Percentiles rank a stretch among this genome's conserved stretches.
These are phyloP conservation scores for Botrytis squamosa DNA, from an alignment of 2,329 filamentous ascomycete genomes.

Conservation along the genomic window DNA sequence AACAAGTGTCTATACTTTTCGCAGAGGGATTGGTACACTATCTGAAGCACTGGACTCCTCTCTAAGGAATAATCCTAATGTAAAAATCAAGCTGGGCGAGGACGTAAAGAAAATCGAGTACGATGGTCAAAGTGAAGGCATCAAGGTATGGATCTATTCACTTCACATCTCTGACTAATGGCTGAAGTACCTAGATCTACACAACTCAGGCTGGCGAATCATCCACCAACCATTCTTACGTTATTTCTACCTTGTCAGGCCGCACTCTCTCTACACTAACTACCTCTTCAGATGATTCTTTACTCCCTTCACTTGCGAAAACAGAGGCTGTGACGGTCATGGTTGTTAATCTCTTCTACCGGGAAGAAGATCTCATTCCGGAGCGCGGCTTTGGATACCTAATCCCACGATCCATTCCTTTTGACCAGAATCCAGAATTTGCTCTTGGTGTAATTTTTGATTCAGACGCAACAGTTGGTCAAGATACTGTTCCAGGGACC, in stretches of 20 bases:
- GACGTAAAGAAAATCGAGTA: constrained; percentile 50
- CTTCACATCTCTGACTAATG: background rate
- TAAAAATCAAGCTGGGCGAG: constrained; percentile 54
- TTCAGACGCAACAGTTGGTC: constrained; percentile 50
- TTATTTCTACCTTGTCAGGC: constrained; percentile 59
- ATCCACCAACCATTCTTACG: constrained; percentile 50
- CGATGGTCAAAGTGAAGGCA: constrained; percentile 39
- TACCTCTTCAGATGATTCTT: constrained; percentile 18
- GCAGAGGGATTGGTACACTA: constrained; percentile 62
- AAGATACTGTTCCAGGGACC: constrained; percentile 62
- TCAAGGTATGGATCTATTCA: constrained; percentile 44
- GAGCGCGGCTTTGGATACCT: constrained; percentile 86
- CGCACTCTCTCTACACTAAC: constrained; percentile 29
- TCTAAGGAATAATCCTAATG: constrained; percentile 54
- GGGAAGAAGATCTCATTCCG: constrained; percentile 57
- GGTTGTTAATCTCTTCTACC: constrained; percentile 88
- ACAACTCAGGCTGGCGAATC: constrained; percentile 27
- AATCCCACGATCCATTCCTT: constrained; percentile 71
- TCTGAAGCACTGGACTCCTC: constrained; percentile 52
- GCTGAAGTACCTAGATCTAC: constrained; percentile 36
- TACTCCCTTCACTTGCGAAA: constrained; percentile 50
- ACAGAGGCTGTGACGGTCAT: constrained; percentile 76
- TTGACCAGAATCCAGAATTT: constrained; percentile 74
- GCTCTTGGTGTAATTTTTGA: constrained; percentile 93
- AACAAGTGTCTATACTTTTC: constrained; percentile 47